phyloP scores from a whole-genome alignment of 495 filamentous ascomycete genomes.

The Filosporella fistucella region DNA sequence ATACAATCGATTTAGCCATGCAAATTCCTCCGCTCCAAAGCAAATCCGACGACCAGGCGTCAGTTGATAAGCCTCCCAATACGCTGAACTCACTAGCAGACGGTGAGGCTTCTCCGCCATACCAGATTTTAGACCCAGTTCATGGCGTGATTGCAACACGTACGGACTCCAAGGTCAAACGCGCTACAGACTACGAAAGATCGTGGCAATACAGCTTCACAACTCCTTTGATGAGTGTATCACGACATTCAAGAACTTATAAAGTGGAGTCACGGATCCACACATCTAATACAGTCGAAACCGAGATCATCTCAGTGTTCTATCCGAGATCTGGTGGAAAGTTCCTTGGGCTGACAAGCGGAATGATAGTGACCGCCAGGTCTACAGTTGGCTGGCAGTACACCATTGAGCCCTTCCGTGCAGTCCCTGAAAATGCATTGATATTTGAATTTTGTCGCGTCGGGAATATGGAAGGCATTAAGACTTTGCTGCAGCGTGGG shows the following conservation, averaged over 20 bases:
- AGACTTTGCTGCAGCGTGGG: constrained; percentile 14
- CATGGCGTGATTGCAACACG: too few species aligned
- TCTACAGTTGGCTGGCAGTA: constrained; percentile 8
- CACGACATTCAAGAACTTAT: neutral
- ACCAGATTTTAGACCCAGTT: too few species aligned
- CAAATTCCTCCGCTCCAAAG: too few species aligned
- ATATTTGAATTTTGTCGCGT: constrained; percentile 21
- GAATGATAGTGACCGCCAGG: neutral
- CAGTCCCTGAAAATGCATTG: constrained; percentile 8
- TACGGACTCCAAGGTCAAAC: too few species aligned
- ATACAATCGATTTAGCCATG: too few species aligned
- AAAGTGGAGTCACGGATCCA: neutral
- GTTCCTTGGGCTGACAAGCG: constrained; percentile 1
- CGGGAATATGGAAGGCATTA: constrained; percentile 18
- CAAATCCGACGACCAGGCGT: too few species aligned
- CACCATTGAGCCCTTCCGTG: constrained; percentile 3
- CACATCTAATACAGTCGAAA: neutral
- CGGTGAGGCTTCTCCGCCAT: too few species aligned
- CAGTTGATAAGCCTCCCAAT: too few species aligned
- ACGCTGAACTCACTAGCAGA: too few species aligned
- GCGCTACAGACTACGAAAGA: too few species aligned
- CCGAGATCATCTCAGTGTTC: neutral
- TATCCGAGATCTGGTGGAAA: neutral
- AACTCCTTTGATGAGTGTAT: neutral
- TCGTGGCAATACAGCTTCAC: too few species aligned